A percentile compares a stretch with the other conserved stretches of the same genome.
Conservation (phyloP, 768 basidiomycete species). For the Lactifluus subvellereus region DNA sequence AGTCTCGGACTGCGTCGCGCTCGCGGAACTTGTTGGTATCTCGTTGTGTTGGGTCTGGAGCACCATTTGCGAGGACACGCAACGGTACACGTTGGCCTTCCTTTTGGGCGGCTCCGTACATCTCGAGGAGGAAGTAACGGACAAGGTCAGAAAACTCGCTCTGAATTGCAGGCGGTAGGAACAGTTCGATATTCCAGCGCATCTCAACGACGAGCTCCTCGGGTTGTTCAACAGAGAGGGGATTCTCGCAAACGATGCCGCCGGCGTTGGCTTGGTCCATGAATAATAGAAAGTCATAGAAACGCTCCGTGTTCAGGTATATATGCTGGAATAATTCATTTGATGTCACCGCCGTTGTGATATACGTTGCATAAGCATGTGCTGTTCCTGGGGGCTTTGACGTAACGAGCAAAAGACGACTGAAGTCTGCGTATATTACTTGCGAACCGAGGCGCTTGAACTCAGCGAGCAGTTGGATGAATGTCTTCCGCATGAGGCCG, state of each 20-base stretch:
- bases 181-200: conserved; percentile 88
- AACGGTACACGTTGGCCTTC: conserved; percentile 63
- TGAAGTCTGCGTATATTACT: conserved; percentile 91
- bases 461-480: conserved; percentile 94
- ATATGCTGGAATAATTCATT: conserved; percentile 95
- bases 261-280: conserved; percentile 95
- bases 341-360: conserved; percentile 86
- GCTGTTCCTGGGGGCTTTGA: conserved; percentile 95
- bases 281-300: conserved; percentile 91
- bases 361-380: conserved; percentile 92
- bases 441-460: conserved; percentile 92
- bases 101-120: conserved; percentile 70
- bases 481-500: conserved; percentile 95
- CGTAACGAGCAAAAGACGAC: conserved; percentile 83
- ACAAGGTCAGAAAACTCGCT: conserved; percentile 65
- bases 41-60: conserved; percentile 56
- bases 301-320: conserved; percentile 76
- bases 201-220: conserved; percentile 70
- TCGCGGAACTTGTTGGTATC: conserved; percentile 69
- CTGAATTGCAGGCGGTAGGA: conserved; percentile 82
- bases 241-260: conserved; percentile 81
- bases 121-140: conserved; percentile 78
- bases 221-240: conserved; percentile 60
- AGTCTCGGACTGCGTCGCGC: conserved; percentile 59
- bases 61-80: conserved; percentile 59